Evolutionary conservation across 2,329 filamentous ascomycete species (phyloP).

Genomic region (Rutstroemia sydowiana): DNA sequence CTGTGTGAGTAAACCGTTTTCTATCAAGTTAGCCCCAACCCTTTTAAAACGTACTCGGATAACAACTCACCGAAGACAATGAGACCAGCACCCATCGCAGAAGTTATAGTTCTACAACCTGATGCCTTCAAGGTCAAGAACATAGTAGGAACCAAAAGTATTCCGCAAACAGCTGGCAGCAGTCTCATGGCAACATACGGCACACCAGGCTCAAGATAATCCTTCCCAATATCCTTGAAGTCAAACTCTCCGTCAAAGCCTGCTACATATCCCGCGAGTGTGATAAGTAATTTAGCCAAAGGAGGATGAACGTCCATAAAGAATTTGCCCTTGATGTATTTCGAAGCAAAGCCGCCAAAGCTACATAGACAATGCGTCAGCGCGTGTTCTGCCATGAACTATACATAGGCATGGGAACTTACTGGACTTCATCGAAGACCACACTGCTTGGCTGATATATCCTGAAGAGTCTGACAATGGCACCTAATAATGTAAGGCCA

Average conservation of each 20-base stretch:
- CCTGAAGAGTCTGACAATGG: slow-evolving; percentile 79
- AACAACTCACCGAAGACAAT: slow-evolving; percentile 73
- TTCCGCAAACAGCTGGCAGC: slow-evolving; percentile 82
- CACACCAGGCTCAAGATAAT: slow-evolving; percentile 89
- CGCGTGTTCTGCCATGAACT: slow-evolving; percentile 9
- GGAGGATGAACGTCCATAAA: slow-evolving; percentile 99
- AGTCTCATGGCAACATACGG: slow-evolving; percentile 97
- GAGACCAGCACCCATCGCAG: slow-evolving; percentile 73
- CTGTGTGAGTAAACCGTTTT: slow-evolving; percentile 93
- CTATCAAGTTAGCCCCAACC: slow-evolving; percentile 39
- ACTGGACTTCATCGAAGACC: slow-evolving; percentile 99
- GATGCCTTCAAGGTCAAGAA: slow-evolving; percentile 89
- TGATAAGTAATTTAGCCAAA: slow-evolving; percentile 92
- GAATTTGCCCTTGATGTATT: slow-evolving; percentile 98
- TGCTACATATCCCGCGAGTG: slow-evolving; percentile 86
- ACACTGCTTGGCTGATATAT: slow-evolving; percentile 96
- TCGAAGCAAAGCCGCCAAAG: slow-evolving; percentile 95
- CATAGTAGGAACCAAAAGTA: slow-evolving; percentile 83
- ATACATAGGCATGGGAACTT: slow-evolving; percentile 38
- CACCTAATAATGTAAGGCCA: slow-evolving; percentile 65
- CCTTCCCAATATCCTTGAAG: slow-evolving; percentile 99
- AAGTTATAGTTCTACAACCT: slow-evolving; percentile 81
- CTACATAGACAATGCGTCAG: slow-evolving; percentile 39
- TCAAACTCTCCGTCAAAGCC: slow-evolving; percentile 95
- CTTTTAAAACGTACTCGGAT: neutral